Evolutionary conservation across 768 basidiomycete genomes (phyloP).

Genomic region (Clathrus columnatus): DNA sequence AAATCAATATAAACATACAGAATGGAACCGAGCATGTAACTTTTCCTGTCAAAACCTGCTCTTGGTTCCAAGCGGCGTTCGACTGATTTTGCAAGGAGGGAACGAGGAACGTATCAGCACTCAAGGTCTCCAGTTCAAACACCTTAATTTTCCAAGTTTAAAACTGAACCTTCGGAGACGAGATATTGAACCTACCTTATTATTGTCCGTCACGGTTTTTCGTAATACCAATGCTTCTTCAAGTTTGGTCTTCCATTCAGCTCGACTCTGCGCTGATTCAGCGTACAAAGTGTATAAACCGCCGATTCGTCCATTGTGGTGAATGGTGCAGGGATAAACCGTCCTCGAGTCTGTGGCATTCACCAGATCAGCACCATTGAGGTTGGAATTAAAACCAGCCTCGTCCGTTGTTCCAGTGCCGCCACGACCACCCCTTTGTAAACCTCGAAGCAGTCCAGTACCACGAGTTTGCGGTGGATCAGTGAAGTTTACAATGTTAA

Average conservation of each 20-base stretch:
- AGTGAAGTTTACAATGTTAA: conserved; percentile 76
- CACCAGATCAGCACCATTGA: conserved; percentile 14
- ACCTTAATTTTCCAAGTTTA: conserved; percentile 29
- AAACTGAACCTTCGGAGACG: background rate
- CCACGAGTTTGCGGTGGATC: conserved; percentile 72
- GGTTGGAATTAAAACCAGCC: conserved; percentile 21
- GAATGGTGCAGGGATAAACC: conserved; percentile 82
- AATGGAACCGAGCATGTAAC: conserved; percentile 96
- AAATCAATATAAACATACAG: conserved; percentile 33
- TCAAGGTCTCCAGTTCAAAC: conserved; percentile 87
- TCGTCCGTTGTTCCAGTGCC: conserved; percentile 14
- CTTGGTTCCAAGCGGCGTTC: conserved; percentile 55
- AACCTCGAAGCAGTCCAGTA: conserved; percentile 60
- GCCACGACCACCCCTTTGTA: conserved; percentile 34
- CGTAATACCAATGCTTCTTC: conserved; percentile 82
- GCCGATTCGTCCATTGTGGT: conserved; percentile 82
- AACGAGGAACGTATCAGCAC: conserved; percentile 79
- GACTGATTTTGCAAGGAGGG: conserved; percentile 43
- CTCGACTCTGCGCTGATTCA: conserved; percentile 63
- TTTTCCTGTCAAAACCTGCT: conserved; percentile 66
- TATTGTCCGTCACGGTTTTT: conserved; percentile 82
- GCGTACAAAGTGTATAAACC: conserved; percentile 85
- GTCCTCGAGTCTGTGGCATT: conserved; percentile 51
- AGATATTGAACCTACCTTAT: conserved; percentile 41
- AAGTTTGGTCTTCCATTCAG: conserved; percentile 85